Evolutionary conservation across 2,329 filamentous ascomycete genomes (phyloP).

Genomic region (Epichloe hybrida): DNA sequence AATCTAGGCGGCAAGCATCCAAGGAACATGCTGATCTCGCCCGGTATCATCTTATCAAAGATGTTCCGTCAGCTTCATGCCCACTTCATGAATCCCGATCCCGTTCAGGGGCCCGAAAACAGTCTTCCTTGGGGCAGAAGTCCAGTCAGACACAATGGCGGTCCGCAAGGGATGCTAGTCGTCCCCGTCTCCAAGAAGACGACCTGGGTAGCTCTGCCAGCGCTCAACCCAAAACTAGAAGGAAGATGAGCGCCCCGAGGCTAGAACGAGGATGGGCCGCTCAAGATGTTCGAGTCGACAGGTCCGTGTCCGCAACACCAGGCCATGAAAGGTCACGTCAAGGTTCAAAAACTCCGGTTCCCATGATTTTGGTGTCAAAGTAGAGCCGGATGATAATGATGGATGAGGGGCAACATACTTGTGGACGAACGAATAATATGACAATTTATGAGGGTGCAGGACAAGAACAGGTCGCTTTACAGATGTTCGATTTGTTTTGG

Average conservation of each 20-base stretch:
- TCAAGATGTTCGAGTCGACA: neutral
- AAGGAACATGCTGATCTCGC: neutral
- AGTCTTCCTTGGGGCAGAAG: neutral
- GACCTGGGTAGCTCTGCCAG: neutral
- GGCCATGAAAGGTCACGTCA: neutral
- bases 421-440: neutral
- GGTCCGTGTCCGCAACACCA: neutral
- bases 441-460: neutral
- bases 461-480: neutral
- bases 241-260: neutral
- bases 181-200: neutral
- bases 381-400: neutral
- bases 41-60: neutral
- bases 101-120: neutral
- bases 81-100: neutral
- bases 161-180: neutral
- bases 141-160: neutral
- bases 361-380: neutral
- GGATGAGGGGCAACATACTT: neutral
- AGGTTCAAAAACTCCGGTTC: neutral
- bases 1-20: neutral
- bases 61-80: neutral
- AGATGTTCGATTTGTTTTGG: neutral
- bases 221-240: neutral
- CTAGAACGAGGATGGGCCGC: neutral